These are phyloP conservation scores for Thalassiosira mediterranea DNA, from an alignment of 352 stramenopile genomes.

Conservation along the genomic window DNA sequence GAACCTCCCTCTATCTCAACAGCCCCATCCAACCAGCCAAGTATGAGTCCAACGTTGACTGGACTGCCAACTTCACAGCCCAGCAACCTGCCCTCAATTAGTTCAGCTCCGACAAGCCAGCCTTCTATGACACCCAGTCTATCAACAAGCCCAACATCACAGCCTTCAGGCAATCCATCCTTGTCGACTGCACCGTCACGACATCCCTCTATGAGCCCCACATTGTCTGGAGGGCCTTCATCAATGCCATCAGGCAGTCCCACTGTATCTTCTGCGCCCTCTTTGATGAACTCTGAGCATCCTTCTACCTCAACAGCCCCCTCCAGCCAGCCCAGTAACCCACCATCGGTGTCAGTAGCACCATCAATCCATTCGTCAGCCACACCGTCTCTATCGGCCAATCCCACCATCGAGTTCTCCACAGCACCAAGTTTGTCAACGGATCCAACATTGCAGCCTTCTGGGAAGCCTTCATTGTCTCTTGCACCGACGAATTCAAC, in stretches of 20 bases:
- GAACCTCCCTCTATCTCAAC: no score
- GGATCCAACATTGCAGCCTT: not conserved
- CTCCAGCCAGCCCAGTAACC: not conserved
- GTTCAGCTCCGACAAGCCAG: slow-evolving; percentile 5
- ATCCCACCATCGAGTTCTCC: not conserved
- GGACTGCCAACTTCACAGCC: no score
- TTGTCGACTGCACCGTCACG: not conserved
- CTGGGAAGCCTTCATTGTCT: no score
- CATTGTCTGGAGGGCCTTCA: not conserved
- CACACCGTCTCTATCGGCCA: not conserved
- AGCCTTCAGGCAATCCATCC: not conserved
- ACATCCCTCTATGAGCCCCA: not conserved
- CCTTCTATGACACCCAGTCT: not conserved
- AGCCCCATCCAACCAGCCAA: no score
- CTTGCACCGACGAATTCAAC: no score
- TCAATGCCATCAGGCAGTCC: not conserved
- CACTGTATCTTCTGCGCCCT: not conserved
- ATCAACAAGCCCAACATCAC: not conserved
- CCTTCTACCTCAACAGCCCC: not conserved
- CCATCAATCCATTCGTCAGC: not conserved
- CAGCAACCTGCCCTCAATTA: no score
- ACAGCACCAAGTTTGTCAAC: not conserved
- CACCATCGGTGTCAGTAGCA: not conserved
- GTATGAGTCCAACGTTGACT: no score
- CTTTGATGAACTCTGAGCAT: not conserved